These are phyloP conservation scores for Boletellus ananiceps DNA, from an alignment of 768 basidiomycete genomes.

Conservation along the genomic window DNA sequence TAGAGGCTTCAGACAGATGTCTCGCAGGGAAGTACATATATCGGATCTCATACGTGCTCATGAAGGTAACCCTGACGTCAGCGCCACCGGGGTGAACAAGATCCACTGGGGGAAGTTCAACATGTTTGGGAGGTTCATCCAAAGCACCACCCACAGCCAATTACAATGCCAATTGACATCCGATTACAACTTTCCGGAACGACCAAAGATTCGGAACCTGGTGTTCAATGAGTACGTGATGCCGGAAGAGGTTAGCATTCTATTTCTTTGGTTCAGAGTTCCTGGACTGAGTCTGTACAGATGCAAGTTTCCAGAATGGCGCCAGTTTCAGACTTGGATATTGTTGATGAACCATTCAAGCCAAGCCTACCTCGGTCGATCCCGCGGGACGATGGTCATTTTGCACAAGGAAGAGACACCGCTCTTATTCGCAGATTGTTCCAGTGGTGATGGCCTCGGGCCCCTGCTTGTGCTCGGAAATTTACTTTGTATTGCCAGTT, in stretches of 20 bases:
- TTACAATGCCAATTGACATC: constrained; percentile 56
- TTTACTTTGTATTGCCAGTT: constrained; percentile 28
- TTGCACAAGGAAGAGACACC: constrained; percentile 36
- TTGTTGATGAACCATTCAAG: constrained; percentile 40
- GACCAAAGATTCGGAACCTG: constrained; percentile 49
- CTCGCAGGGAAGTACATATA: constrained; percentile 80
- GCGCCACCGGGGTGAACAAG: constrained; percentile 56
- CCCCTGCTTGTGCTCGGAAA: constrained; percentile 18
- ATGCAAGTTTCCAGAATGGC: constrained; percentile 65
- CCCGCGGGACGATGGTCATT: constrained; percentile 30
- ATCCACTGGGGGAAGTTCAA: constrained; percentile 97
- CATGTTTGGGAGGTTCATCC: constrained; percentile 85
- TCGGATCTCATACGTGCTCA: constrained; percentile 86
- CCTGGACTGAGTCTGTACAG: constrained; percentile 32
- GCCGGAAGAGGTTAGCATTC: constrained; percentile 56
- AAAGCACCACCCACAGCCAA: constrained; percentile 74
- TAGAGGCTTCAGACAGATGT: constrained; percentile 8
- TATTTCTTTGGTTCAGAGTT: neutral
- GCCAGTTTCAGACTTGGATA: constrained; percentile 40
- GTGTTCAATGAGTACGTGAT: constrained; percentile 57
- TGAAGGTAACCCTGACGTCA: constrained; percentile 75
- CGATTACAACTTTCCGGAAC: constrained; percentile 61
- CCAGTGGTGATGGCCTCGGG: constrained; percentile 32
- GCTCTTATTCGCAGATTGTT: constrained; percentile 50
- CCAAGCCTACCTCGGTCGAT: constrained; percentile 30